Base-by-base conservation (phyloP, 441 rosid species). In the Macaranga tanarius region DNA sequence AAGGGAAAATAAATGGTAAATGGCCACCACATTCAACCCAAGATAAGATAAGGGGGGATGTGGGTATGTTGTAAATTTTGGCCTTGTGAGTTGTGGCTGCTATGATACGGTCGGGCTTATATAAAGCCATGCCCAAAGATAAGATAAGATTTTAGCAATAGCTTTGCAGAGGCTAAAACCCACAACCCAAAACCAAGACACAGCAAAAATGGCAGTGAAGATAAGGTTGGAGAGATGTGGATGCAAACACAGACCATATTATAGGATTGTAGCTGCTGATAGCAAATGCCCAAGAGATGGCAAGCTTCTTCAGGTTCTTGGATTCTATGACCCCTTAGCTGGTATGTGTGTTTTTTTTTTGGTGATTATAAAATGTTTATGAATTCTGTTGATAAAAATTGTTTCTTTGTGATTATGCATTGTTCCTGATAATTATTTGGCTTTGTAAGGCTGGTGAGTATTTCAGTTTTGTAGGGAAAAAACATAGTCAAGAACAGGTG, bases 271-370 rank as follows among this genome's bases (percentile, higher is more conserved):
- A 2, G 78, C 69, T 38, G 80, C 80, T 10, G 80, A 71, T 25
- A 73, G 78, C 76, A 63, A 71, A 44, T 45, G 73, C 31, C 77
- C 73, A 15, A 65, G 83, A 45, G 80, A 80, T 47, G 80, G 83
- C 48, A 73, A 52, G 22, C 38, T 15, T 26, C 60, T 80, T 52
- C 77, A 76, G 65, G 61, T 76, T 25, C 64, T 80, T 16, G 83
- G 83, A n/a, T 73, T 73, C 75, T 76, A 76, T 12, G 62, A 80
- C 45, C 80, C 83, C 63, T 64, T 80, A 47, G 75, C 83, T 9
- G 83, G 83, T 80, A 28, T 26, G 5, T 60, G 3, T 16, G n/a
- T 31, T 25, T 22, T 34, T 44, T 8, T 10, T 31, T 31, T 31
- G 3, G 38, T 1, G 38, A 31, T 31, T 31, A 31, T 3, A 5